Evolutionary conservation across 192 early-diverging fungal genomes (phyloP), one percentile per base, ranked within the genome.

Genomic region (Coemansia sp.): DNA sequence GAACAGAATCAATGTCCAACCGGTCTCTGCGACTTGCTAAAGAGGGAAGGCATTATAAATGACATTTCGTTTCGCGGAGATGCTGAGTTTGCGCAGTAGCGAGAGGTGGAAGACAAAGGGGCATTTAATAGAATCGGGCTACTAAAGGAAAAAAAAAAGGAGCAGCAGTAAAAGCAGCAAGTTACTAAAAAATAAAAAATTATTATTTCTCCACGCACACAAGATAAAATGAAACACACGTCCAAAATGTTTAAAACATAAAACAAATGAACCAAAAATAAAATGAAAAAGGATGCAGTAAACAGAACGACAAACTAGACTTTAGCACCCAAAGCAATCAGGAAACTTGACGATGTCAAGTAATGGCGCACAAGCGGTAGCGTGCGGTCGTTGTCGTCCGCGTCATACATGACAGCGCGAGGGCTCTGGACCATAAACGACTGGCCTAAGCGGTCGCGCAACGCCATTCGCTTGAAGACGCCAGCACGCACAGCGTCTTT

Each of bases 361-460:
- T 67, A 79, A 45, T 79, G 71, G 56, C 76, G 67, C 2, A 70
- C 76, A 52, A 25, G 2, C 20, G 49, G 23, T 5, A 29, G 11
- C 0, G 59, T 35, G 7, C 59, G 25, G 19, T 70, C 71, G 15
- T 22, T 33, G 20, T 73, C 64, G 15, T 38, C 15, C 36, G 54
- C 34, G 29, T 79, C 71, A 33, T 79, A 79, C 32, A 68, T 56
- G 40, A 62, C 69, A 0, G 76, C 76, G 22, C 52, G 70, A 11
- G 63, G 63, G 23, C 64, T 58, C 5, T 36, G 63, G 36, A 79
- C 35, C 40, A 61, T 63, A 20, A 72, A 69, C 0, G 59, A 69
- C 53, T 73, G 63, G 41, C 76, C 76, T 0, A 79, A 48, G 3
- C 76, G 62, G 33, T 73, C 71, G 19, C 71, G 76, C 61, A 79